Percentiles rank a stretch among this genome's conserved stretches.
phyloP scores from a whole-genome alignment of 108 stramenopile species.

The Cyclotella kingstonii region DNA sequence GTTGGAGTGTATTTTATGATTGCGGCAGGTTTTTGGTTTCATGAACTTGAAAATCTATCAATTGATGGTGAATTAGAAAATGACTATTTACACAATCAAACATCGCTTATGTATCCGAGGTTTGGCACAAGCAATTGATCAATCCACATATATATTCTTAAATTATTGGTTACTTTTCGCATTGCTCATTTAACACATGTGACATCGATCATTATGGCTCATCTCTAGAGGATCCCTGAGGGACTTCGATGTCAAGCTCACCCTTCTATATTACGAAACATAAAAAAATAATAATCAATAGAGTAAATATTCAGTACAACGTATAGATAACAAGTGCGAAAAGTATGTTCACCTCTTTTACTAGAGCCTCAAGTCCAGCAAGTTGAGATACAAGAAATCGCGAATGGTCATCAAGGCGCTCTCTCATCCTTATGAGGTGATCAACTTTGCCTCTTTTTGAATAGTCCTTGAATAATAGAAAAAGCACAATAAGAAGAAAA shows the following conservation, averaged over 20 bases:
- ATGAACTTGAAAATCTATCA: slow-evolving; percentile 73
- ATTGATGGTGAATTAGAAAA: slow-evolving; percentile 40
- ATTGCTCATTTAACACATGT: too few species aligned
- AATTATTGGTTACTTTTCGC: too few species aligned
- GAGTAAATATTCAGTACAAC: background rate
- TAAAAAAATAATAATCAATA: too few species aligned
- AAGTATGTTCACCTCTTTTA: slow-evolving; percentile 60
- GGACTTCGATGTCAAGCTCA: too few species aligned
- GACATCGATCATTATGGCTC: too few species aligned
- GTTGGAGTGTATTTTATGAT: slow-evolving; percentile 84
- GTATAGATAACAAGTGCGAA: background rate
- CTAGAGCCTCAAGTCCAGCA: slow-evolving; percentile 73
- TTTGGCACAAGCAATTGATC: slow-evolving; percentile 3
- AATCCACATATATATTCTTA: too few species aligned
- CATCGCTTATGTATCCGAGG: slow-evolving; percentile 11
- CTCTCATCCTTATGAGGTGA: slow-evolving; percentile 86
- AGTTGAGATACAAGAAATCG: slow-evolving; percentile 76
- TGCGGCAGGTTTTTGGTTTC: slow-evolving; percentile 85
- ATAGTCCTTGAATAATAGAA: slow-evolving; percentile 58
- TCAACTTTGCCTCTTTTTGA: slow-evolving; percentile 84
- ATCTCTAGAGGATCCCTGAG: too few species aligned
- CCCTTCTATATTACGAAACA: too few species aligned
- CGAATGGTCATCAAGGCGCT: slow-evolving; percentile 82
- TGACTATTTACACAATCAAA: slow-evolving; percentile 9
- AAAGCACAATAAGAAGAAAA: background rate